phyloP scores from a whole-genome alignment of 139 green algal genomes.

The Chlorella sp. region DNA sequence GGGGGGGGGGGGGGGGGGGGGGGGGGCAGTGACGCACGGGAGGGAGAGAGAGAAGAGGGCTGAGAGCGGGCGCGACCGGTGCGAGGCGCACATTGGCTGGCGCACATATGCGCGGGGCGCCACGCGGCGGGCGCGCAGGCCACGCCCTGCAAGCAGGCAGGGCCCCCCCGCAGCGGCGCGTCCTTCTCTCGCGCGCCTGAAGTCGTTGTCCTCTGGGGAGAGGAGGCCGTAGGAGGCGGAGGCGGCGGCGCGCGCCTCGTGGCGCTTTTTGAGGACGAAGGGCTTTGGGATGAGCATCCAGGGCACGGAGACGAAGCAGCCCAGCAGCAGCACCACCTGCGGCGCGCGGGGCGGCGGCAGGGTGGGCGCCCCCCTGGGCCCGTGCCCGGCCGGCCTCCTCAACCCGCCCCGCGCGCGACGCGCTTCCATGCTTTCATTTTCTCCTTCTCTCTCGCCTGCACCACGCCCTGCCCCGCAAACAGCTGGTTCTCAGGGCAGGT shows the following conservation, averaged over 20 bases:
- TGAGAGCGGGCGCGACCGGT: too few species aligned
- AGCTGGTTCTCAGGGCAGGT: conserved; percentile 70
- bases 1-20: too few species aligned
- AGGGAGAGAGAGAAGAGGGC: too few species aligned
- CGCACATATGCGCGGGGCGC: too few species aligned
- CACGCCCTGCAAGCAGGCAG: too few species aligned
- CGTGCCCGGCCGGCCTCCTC: too few species aligned
- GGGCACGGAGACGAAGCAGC: conserved; percentile 84
- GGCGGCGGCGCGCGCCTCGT: conserved; percentile 50
- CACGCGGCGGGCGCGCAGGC: too few species aligned
- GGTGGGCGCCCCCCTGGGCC: too few species aligned
- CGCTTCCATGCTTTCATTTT: not conserved
- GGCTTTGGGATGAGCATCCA: conserved; percentile 99
- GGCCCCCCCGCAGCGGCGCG: not conserved
- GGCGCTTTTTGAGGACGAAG: conserved; percentile 87
- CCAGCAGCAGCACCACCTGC: conserved; percentile 87
- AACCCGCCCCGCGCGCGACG: not conserved
- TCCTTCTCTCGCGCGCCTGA: too few species aligned
- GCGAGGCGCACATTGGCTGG: too few species aligned
- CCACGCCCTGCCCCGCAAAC: conserved; percentile 58
- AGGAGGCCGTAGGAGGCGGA: conserved; percentile 39
- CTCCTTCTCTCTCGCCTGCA: conserved; percentile 59
- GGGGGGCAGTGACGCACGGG: too few species aligned
- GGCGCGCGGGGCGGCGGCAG: too few species aligned
- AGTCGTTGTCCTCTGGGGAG: conserved; percentile 27